These are phyloP conservation scores for Fraxinus sp. DNA, from an alignment of 305 asterid genomes.

Conservation along the genomic window DNA sequence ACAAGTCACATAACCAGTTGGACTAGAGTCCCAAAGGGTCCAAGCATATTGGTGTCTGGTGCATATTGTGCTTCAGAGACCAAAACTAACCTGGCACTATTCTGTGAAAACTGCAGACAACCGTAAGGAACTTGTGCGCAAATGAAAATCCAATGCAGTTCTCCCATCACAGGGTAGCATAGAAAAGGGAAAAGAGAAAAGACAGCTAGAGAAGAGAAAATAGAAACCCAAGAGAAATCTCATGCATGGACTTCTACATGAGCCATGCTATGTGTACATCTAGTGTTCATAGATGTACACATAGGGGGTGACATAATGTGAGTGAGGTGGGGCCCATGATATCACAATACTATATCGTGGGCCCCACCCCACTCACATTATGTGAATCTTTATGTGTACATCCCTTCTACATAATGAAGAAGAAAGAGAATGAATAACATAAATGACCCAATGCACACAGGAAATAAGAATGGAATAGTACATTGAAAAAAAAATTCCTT, in stretches of 20 bases:
- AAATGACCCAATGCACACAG: neutral
- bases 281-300: too few species aligned
- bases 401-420: conserved; percentile 6
- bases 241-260: neutral
- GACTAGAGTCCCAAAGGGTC: neutral
- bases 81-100: neutral
- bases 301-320: too few species aligned
- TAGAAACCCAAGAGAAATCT: conserved; percentile 4
- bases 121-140: neutral
- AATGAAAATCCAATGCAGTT: neutral
- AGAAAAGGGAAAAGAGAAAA: neutral
- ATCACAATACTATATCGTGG: too few species aligned
- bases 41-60: neutral
- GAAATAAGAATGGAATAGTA: neutral
- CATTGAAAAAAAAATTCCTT: neutral
- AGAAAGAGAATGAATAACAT: neutral
- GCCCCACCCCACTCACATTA: too few species aligned
- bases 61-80: neutral
- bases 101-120: neutral
- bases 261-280: too few species aligned
- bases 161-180: neutral
- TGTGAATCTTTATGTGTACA: too few species aligned
- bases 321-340: too few species aligned
- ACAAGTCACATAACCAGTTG: neutral
- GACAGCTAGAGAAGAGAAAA: neutral